A percentile compares a stretch with the other conserved stretches of the same genome.
phyloP scores from a whole-genome alignment of 345 rosid species.

The Brassica rapa region DNA sequence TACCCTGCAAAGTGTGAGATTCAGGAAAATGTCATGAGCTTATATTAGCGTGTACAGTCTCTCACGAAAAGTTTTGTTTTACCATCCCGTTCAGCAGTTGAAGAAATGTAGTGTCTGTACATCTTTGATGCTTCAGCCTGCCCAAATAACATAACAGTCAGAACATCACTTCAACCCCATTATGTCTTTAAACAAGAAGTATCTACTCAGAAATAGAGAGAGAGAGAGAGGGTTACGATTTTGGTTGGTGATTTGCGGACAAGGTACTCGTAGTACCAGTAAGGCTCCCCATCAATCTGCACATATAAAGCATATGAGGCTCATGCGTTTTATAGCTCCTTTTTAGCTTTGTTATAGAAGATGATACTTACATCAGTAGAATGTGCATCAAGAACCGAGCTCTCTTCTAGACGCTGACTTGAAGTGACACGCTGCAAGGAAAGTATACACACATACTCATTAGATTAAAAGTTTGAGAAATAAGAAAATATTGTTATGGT shows the following conservation, averaged over 20 bases:
- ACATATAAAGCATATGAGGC: background rate
- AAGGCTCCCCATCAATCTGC: slow-evolving; percentile 85
- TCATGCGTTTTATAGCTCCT: background rate
- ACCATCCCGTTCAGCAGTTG: slow-evolving; percentile 94
- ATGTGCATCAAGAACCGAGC: slow-evolving; percentile 88
- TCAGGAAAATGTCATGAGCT: background rate
- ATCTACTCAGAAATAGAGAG: slow-evolving; percentile 7
- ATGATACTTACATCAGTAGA: slow-evolving; percentile 53
- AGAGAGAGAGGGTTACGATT: slow-evolving; percentile 42
- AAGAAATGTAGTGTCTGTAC: slow-evolving; percentile 72
- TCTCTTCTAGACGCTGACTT: slow-evolving; percentile 83
- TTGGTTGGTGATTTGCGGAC: slow-evolving; percentile 89
- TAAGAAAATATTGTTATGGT: background rate
- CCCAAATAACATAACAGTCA: background rate
- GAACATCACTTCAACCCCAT: slow-evolving; percentile 9
- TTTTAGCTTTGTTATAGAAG: background rate
- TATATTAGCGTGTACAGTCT: background rate
- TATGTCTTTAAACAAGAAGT: background rate
- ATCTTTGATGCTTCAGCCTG: slow-evolving; percentile 85
- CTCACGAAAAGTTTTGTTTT: slow-evolving; percentile 38
- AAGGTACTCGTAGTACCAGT: slow-evolving; percentile 88
- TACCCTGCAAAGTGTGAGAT: slow-evolving; percentile 57
- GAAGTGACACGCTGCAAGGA: slow-evolving; percentile 80
- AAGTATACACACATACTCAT: background rate
- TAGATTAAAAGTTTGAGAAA: slow-evolving; percentile 19